phyloP scores from a whole-genome alignment of 2,329 filamentous ascomycete species.

The Seiridium unicorne region DNA sequence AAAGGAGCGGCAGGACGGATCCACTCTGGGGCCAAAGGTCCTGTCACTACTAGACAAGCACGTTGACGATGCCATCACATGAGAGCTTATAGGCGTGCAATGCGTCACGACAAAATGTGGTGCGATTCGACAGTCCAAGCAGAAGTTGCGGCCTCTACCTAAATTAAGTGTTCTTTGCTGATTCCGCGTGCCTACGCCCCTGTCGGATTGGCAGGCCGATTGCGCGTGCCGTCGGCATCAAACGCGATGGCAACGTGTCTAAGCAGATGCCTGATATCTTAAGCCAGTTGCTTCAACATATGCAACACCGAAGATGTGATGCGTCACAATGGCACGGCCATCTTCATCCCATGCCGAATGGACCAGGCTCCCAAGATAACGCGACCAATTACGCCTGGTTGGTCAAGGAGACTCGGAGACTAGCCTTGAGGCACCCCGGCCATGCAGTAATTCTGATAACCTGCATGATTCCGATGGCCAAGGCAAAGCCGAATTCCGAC shows the following conservation, averaged over 20 bases:
- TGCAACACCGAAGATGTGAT: neutral
- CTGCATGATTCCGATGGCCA: too few species aligned
- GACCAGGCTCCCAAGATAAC: neutral
- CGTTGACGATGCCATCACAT: neutral
- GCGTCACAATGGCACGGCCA: neutral
- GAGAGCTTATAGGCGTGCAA: neutral
- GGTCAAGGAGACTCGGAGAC: neutral
- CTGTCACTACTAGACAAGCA: constrained; percentile 10
- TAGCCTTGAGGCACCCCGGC: too few species aligned
- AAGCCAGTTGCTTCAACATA: neutral
- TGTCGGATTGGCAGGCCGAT: neutral
- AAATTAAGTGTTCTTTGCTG: neutral
- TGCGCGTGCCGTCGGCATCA: neutral
- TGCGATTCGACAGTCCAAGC: neutral
- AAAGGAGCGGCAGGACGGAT: constrained; percentile 21
- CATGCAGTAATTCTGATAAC: neutral
- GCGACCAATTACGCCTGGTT: neutral
- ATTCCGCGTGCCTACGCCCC: too few species aligned
- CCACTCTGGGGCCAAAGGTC: constrained; percentile 20
- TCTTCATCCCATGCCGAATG: neutral
- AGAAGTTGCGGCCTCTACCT: neutral
- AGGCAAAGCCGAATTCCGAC: too few species aligned
- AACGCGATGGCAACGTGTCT: neutral
- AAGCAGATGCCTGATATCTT: neutral
- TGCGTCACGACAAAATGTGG: neutral